phyloP scores from a whole-genome alignment of 257 asterid genomes.

The Solanum dulcamara region DNA sequence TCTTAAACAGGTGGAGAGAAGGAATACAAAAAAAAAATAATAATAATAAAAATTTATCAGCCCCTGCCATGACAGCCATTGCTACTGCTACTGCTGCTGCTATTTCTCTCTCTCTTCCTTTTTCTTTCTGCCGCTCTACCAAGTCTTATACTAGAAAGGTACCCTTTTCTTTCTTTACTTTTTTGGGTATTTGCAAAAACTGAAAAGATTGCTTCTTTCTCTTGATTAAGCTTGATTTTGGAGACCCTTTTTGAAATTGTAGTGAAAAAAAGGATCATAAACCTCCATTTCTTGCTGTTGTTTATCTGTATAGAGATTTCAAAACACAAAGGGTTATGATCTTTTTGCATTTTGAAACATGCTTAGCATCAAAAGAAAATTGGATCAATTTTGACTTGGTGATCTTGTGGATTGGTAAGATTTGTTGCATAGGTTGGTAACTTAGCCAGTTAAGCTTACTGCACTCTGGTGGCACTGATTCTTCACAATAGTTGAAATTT shows the following conservation, averaged over 20 bases:
- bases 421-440: neutral
- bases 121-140: constrained; percentile 40
- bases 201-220: neutral
- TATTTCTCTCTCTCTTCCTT: constrained; percentile 68
- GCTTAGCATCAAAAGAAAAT: neutral
- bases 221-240: neutral
- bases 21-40: neutral
- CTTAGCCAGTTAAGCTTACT: neutral
- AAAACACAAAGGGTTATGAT: neutral
- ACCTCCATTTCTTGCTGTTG: neutral
- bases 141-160: constrained; percentile 52
- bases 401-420: neutral
- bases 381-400: neutral
- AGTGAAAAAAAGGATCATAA: neutral
- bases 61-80: constrained; percentile 61
- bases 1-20: neutral
- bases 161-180: neutral
- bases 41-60: no score
- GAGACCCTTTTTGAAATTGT: neutral
- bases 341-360: neutral
- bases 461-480: neutral
- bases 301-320: neutral
- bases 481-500: neutral
- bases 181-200: neutral
- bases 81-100: constrained; percentile 84